A percentile compares a stretch with the other conserved stretches of the same genome.
These are phyloP conservation scores for Mycena polygramma DNA, from an alignment of 768 basidiomycete species.

Conservation along the genomic window DNA sequence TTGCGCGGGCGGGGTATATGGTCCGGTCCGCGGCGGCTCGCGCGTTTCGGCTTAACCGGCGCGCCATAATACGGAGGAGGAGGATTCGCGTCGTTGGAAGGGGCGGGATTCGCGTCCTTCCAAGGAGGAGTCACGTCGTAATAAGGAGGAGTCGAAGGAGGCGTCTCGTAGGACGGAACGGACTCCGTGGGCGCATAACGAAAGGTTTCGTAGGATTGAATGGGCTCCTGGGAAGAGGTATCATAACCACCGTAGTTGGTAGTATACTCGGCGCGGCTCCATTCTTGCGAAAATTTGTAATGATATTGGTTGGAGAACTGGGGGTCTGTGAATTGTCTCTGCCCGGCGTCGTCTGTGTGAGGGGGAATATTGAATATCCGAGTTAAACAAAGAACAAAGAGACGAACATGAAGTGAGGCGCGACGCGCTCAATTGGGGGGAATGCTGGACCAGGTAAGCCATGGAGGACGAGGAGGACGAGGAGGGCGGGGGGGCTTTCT, in stretches of 20 bases:
- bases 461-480: neutral
- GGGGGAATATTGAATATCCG: constrained; percentile 6
- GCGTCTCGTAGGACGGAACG: too few species aligned
- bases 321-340: constrained; percentile 9
- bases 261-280: constrained; percentile 1
- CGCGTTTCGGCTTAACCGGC: constrained; percentile 33
- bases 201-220: constrained; percentile 4
- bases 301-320: neutral
- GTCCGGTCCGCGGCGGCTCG: constrained; percentile 41
- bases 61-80: too few species aligned
- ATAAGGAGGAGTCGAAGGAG: too few species aligned
- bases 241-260: neutral
- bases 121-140: too few species aligned
- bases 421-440: neutral
- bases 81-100: too few species aligned
- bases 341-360: constrained; percentile 13
- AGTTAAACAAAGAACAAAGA: constrained; percentile 13
- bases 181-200: too few species aligned
- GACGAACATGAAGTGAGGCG: constrained; percentile 12
- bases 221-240: constrained; percentile 16
- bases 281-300: constrained; percentile 5
- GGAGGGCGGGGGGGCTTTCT: neutral
- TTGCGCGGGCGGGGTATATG: constrained; percentile 86
- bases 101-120: too few species aligned
- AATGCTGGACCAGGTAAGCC: constrained; percentile 9